phyloP scores from a whole-genome alignment of 352 stramenopile genomes.

The Phytophthora sojae region DNA sequence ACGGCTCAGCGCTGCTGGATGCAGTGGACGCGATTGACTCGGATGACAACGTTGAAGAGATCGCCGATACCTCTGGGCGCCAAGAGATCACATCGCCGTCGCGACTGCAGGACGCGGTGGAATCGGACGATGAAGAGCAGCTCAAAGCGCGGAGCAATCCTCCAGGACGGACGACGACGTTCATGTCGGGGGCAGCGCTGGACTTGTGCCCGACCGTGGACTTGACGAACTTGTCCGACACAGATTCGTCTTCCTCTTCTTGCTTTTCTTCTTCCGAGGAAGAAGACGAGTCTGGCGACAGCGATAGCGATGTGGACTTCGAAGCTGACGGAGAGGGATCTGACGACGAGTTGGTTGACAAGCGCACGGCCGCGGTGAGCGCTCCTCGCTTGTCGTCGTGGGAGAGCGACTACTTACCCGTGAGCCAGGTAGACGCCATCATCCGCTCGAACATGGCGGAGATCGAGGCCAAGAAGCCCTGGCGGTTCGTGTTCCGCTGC shows the following conservation, averaged over 20 bases:
- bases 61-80: not conserved
- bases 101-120: conserved; percentile 1
- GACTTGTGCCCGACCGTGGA: conserved; percentile 19
- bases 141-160: not conserved
- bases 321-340: conserved; percentile 3
- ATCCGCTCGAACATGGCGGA: conserved; percentile 37
- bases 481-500: conserved; percentile 56
- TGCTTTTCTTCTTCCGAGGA: conserved; percentile 9
- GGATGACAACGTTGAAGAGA: conserved; percentile 3
- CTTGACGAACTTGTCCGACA: not conserved
- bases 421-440: conserved; percentile 28
- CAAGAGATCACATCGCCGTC: not conserved
- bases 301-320: not conserved
- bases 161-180: not conserved
- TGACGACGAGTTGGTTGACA: not conserved
- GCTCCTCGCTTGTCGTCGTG: conserved; percentile 6
- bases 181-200: conserved; percentile 8
- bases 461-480: conserved; percentile 46
- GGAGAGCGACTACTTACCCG: conserved; percentile 13
- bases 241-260: conserved; percentile 13
- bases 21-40: conserved; percentile 14
- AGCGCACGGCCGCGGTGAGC: not conserved
- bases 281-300: conserved; percentile 4
- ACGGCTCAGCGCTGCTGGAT: conserved; percentile 1
- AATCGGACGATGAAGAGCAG: conserved; percentile 22